Evolutionary conservation across 192 early-diverging fungal genomes (phyloP), one percentile per base, ranked within the genome.

Genomic region (Chytriomyces hyalinus): DNA sequence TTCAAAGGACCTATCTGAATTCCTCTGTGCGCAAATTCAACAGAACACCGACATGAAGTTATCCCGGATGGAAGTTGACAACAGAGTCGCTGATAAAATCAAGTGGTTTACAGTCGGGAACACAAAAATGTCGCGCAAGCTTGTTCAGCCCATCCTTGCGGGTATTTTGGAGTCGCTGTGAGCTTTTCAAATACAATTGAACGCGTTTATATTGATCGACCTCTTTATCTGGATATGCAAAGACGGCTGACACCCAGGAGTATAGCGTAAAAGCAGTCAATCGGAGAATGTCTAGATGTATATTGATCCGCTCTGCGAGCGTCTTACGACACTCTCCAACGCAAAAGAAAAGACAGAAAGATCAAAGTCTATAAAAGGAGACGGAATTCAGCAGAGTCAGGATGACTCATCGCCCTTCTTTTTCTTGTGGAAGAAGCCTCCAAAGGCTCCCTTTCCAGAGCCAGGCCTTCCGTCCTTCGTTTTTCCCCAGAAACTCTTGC

Each of bases 121-220:
- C 68, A 77, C 77, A 20, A 83, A 84, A 24, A 81, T 81, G 67
- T 87, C 87, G 8, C 77, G 92, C 11, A 93, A 93, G 80, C 88
- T 92, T 65, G 68, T 89, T 67, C 87, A 86, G 80, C 90, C 90
- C 7, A 72, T 82, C 49, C 48, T 88, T 11, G 76, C 87, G 62
- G 76, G 91, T 90, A 81, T 97, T 87, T 72, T 95, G 89, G 36
- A 93, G n/a, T 61, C 62, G 24, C 43, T 60, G 22, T 73, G 67
- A 65, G 71, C 26, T 26, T n/a, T 44, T 72, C 1, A 60, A 60
- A 60, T 5, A 60, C 15, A 60, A 5, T 5, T 60, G 22, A 22
- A n/a, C 0, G 36, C 36, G 36, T 36, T 36, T 1, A 36, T 36
- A 36, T 36, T 36, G 36, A 4, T 13, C 53, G 53, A 57, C 13